Conservation (phyloP, 176 grass and related monocot genomes). For the Avena sativa region DNA sequence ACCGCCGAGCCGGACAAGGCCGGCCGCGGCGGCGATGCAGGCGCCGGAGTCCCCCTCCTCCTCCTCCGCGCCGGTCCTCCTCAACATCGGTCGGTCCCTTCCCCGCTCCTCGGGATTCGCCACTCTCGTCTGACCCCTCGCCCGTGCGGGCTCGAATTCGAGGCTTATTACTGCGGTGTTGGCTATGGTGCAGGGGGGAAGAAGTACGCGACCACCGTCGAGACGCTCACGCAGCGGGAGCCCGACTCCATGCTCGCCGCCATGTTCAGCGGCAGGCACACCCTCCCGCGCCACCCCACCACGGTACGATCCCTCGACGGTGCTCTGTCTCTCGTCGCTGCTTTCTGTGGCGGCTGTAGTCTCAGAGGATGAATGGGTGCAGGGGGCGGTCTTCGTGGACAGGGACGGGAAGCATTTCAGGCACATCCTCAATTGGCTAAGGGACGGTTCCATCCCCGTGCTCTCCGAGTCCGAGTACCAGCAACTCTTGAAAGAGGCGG, state of each 20-base stretch:
- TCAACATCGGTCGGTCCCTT: slow-evolving; percentile 66
- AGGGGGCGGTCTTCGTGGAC: slow-evolving; percentile 92
- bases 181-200: slow-evolving; percentile 65
- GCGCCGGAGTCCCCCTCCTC: slow-evolving; percentile 47
- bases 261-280: slow-evolving; percentile 95
- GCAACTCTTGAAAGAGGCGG: slow-evolving; percentile 80
- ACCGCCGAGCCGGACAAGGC: not conserved
- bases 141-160: not conserved
- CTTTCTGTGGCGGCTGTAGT: not conserved
- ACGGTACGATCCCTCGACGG: slow-evolving; percentile 43
- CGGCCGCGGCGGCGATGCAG: slow-evolving; percentile 33
- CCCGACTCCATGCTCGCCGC: slow-evolving; percentile 88
- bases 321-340: not conserved
- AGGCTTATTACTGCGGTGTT: not conserved
- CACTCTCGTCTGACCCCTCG: not conserved
- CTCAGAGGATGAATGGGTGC: slow-evolving; percentile 33
- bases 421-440: slow-evolving; percentile 90
- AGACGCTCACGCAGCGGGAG: slow-evolving; percentile 90
- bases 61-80: slow-evolving; percentile 56
- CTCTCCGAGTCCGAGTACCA: slow-evolving; percentile 68
- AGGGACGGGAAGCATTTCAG: slow-evolving; percentile 93
- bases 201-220: slow-evolving; percentile 78
- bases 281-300: slow-evolving; percentile 52
- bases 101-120: not conserved
- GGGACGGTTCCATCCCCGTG: slow-evolving; percentile 66